Conservation (phyloP, 805 yeast species). For the Blastobotrys peoriensis region DNA sequence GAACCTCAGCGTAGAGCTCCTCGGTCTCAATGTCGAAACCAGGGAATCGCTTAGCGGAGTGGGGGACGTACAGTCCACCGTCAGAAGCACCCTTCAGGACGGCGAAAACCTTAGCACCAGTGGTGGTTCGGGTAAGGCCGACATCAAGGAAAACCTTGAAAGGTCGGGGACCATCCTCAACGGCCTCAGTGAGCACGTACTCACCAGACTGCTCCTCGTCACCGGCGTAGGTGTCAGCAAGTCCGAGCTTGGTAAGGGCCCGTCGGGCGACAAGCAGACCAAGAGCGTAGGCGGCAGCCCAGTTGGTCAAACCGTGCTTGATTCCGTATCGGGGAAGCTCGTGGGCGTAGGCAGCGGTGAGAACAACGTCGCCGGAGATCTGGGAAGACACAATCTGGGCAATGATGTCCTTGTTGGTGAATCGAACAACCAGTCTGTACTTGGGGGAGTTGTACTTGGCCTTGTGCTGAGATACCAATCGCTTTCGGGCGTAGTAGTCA, state of each 20-base stretch:
- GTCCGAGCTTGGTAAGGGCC: slow-evolving; percentile 93
- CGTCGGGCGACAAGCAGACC: slow-evolving; percentile 99
- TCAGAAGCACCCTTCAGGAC: slow-evolving; percentile 99
- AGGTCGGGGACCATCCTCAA: slow-evolving; percentile 99
- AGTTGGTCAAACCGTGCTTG: slow-evolving; percentile 97
- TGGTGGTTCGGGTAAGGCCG: slow-evolving; percentile 99
- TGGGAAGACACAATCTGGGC: slow-evolving; percentile 96
- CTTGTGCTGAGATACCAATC: slow-evolving; percentile 99
- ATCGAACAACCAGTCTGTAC: slow-evolving; percentile 98
- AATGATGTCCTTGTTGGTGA: slow-evolving; percentile 99
- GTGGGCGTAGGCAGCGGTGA: slow-evolving; percentile 97
- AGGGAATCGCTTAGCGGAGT: slow-evolving; percentile 99
- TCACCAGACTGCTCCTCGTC: slow-evolving; percentile 99
- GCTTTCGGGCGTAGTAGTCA: slow-evolving; percentile 99
- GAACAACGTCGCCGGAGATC: slow-evolving; percentile 93
- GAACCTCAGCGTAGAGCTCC: slow-evolving; percentile 94
- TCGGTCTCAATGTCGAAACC: slow-evolving; percentile 99
- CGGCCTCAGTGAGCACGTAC: slow-evolving; percentile 97
- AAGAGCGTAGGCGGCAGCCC: slow-evolving; percentile 99
- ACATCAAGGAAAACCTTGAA: slow-evolving; percentile 99
- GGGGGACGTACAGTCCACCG: slow-evolving; percentile 99
- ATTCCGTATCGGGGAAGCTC: slow-evolving; percentile 98
- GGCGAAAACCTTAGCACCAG: slow-evolving; percentile 99
- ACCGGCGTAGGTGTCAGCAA: slow-evolving; percentile 97
- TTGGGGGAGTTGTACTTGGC: slow-evolving; percentile 99